Percentiles rank a stretch among this genome's conserved stretches.
These are phyloP conservation scores for Apiospora sp. DNA, from an alignment of 2,329 filamentous ascomycete species.

Conservation along the genomic window DNA sequence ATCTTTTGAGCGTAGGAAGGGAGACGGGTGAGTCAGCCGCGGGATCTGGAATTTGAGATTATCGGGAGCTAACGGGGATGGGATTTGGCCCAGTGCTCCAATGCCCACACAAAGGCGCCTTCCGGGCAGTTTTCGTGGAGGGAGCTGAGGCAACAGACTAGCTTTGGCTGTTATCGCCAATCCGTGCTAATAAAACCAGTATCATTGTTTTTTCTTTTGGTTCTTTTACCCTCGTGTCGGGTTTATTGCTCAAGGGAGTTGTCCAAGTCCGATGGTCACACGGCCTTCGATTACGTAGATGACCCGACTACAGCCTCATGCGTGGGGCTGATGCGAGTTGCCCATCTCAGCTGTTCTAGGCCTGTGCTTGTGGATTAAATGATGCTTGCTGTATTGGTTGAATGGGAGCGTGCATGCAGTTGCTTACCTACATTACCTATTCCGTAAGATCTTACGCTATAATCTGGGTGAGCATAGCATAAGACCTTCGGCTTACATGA, in stretches of 20 bases:
- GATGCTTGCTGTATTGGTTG: not conserved
- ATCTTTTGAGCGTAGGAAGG: not conserved
- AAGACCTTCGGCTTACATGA: not conserved
- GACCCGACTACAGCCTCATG: not conserved
- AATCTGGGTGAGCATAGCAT: not conserved
- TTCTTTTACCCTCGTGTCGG: not conserved
- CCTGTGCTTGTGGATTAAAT: not conserved
- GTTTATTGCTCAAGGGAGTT: not conserved
- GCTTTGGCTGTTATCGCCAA: not conserved
- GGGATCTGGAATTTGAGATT: conserved; percentile 3
- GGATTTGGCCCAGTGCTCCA: not conserved
- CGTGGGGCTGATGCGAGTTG: not conserved
- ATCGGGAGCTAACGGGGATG: conserved; percentile 14
- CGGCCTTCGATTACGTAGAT: not conserved
- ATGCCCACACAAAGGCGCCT: not conserved
- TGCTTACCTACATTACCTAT: not conserved
- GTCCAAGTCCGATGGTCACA: conserved; percentile 11
- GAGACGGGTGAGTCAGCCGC: not conserved
- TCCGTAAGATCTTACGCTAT: not conserved
- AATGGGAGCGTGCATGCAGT: not conserved
- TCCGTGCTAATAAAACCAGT: not conserved
- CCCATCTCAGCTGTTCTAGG: not conserved
- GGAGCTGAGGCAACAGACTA: not conserved
- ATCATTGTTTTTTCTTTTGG: not conserved
- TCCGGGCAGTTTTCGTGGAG: conserved; percentile 8